phyloP scores from a whole-genome alignment of 2,329 filamentous ascomycete species.

The Phialocephala sp. region DNA sequence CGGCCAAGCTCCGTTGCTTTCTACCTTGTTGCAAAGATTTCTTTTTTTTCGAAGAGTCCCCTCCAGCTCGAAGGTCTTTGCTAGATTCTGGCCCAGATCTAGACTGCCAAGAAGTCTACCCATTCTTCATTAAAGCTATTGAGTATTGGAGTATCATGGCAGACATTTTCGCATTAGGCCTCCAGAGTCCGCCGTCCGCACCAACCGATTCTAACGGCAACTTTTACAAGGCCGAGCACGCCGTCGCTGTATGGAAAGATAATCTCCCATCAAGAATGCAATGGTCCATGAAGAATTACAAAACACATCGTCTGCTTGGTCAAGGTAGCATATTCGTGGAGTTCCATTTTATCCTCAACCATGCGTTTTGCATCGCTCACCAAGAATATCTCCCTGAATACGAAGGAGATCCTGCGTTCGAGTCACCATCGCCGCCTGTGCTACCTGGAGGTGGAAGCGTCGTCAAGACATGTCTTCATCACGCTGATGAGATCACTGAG shows the following conservation, averaged over 20 bases:
- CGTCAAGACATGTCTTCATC: slow-evolving; percentile 4
- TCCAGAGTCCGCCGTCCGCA: neutral
- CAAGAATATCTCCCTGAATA: slow-evolving; percentile 1
- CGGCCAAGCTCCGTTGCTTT: slow-evolving; percentile 1
- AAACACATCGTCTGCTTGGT: slow-evolving; percentile 4
- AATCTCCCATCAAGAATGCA: slow-evolving; percentile 2
- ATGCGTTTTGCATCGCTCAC: neutral
- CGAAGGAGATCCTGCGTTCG: neutral
- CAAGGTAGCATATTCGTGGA: slow-evolving; percentile 6
- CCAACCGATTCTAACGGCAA: neutral
- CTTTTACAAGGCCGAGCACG: slow-evolving; percentile 3
- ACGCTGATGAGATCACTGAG: slow-evolving; percentile 1
- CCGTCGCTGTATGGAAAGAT: neutral
- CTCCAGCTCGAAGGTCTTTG: neutral
- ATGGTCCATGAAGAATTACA: slow-evolving; percentile 7
- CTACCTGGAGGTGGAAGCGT: neutral
- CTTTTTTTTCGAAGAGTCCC: neutral
- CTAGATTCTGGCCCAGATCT: neutral
- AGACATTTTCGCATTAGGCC: neutral
- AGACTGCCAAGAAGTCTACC: neutral
- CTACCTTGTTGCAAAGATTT: neutral
- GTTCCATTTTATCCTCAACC: slow-evolving; percentile 3
- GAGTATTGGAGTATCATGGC: neutral
- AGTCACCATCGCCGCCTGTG: slow-evolving; percentile 1
- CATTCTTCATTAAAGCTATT: slow-evolving; percentile 3